Conservation (phyloP, 2,329 filamentous ascomycete species). For the Venturia nashicola region DNA sequence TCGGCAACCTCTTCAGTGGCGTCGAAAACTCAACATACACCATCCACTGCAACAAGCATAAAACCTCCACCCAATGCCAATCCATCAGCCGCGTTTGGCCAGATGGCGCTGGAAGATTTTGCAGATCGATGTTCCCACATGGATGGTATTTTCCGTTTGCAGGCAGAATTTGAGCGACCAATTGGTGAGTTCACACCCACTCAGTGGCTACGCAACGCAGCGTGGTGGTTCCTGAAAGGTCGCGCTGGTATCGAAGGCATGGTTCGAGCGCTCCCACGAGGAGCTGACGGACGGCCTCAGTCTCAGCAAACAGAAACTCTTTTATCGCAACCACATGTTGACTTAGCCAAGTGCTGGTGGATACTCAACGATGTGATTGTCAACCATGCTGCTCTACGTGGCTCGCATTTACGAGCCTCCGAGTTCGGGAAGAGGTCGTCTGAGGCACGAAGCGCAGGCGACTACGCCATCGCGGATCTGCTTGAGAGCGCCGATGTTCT, state of each 20-base stretch:
- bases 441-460: slow-evolving; percentile 30
- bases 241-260: slow-evolving; percentile 61
- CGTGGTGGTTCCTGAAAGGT: slow-evolving; percentile 87
- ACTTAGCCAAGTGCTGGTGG: slow-evolving; percentile 80
- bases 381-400: slow-evolving; percentile 18
- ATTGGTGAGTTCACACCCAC: slow-evolving; percentile 49
- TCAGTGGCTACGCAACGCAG: slow-evolving; percentile 58
- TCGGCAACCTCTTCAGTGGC: background rate
- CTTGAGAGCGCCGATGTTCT: slow-evolving; percentile 42
- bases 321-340: slow-evolving; percentile 66
- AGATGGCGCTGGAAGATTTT: slow-evolving; percentile 53
- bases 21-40: background rate
- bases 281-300: slow-evolving; percentile 34
- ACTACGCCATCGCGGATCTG: slow-evolving; percentile 32
- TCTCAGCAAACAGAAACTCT: slow-evolving; percentile 31
- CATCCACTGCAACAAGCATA: background rate
- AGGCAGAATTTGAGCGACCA: slow-evolving; percentile 61
- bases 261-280: slow-evolving; percentile 51
- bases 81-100: background rate
- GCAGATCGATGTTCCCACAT: slow-evolving; percentile 59
- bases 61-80: background rate
- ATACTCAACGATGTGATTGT: slow-evolving; percentile 39
- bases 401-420: background rate
- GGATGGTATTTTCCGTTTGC: slow-evolving; percentile 62
- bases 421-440: slow-evolving; percentile 19